These are phyloP conservation scores for Malbranchea cinnamomea DNA, from an alignment of 2,329 filamentous ascomycete species.

Conservation along the genomic window DNA sequence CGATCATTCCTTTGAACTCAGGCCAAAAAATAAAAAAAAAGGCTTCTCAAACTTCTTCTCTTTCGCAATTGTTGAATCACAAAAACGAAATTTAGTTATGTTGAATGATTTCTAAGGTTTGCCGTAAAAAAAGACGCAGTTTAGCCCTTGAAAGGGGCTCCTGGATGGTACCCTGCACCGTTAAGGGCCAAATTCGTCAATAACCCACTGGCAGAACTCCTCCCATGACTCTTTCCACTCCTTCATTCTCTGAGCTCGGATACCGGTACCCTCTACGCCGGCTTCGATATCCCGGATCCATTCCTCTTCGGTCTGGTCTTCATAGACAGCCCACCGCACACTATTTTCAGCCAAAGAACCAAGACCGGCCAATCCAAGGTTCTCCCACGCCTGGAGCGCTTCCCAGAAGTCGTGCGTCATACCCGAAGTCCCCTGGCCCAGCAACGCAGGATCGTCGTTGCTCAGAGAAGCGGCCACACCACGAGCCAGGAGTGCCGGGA, in stretches of 20 bases:
- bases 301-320: slow-evolving; percentile 55
- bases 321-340: slow-evolving; percentile 76
- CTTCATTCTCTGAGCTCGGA: slow-evolving; percentile 57
- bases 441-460: slow-evolving; percentile 82
- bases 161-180: no score
- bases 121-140: no score
- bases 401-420: slow-evolving; percentile 94
- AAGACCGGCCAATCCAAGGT: slow-evolving; percentile 72
- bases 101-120: no score
- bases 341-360: slow-evolving; percentile 85
- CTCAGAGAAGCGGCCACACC: slow-evolving; percentile 72
- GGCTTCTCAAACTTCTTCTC: no score
- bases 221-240: slow-evolving; percentile 78
- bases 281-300: slow-evolving; percentile 62
- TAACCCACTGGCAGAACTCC: slow-evolving; percentile 78
- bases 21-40: no score
- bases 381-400: slow-evolving; percentile 79
- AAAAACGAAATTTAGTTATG: no score
- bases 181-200: slow-evolving; percentile 54
- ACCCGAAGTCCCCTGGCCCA: slow-evolving; percentile 67
- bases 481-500: slow-evolving; percentile 65
- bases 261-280: slow-evolving; percentile 54
- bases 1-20: no score
- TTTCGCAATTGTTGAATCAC: no score
- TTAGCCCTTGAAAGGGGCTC: no score